Percentiles rank a stretch among this genome's conserved stretches.
phyloP scores from a whole-genome alignment of 345 rosid genomes.

The Sonneratia alba region DNA sequence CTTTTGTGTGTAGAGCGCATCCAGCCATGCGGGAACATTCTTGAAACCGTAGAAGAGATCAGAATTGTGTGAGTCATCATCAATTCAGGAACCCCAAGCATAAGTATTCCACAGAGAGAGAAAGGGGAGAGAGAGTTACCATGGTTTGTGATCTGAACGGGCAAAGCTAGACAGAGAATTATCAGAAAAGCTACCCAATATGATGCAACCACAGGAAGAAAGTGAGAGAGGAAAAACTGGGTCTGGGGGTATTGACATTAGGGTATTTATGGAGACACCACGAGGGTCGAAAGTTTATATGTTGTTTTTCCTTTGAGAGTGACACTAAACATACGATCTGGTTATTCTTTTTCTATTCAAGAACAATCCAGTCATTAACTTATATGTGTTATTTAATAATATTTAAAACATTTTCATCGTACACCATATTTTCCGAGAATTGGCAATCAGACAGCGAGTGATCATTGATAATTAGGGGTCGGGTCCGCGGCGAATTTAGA shows the following conservation, averaged over 20 bases:
- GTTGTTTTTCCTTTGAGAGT: conserved; percentile 25
- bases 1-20: conserved; percentile 69
- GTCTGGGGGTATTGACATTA: conserved; percentile 11
- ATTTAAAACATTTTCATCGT: no score
- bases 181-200: neutral
- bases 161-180: neutral
- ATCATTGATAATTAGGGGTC: no score
- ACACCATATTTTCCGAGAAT: no score
- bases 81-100: no score
- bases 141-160: neutral
- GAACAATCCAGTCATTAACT: no score
- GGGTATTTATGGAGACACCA: conserved; percentile 20
- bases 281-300: conserved; percentile 31
- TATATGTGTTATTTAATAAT: no score
- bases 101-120: neutral
- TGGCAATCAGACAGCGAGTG: no score
- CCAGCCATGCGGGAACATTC: conserved; percentile 83
- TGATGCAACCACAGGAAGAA: neutral
- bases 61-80: neutral
- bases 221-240: neutral
- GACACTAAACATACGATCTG: conserved; percentile 10
- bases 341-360: neutral
- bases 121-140: neutral
- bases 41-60: conserved; percentile 43
- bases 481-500: no score